Conservation (phyloP, 2,329 filamentous ascomycete species). For the Pseudogymnoascus sp. region DNA sequence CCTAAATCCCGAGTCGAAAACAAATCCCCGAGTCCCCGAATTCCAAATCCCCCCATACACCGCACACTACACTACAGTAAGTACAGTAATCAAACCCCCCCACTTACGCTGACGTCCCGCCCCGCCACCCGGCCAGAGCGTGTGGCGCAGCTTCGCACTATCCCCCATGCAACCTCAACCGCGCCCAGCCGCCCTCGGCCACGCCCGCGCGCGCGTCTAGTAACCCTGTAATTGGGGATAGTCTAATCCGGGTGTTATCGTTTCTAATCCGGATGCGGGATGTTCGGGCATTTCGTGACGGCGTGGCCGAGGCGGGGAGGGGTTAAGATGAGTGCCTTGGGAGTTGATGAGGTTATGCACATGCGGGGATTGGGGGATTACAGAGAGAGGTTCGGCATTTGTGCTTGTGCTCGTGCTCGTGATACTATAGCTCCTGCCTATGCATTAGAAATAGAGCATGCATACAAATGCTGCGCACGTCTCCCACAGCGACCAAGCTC, state of each 20-base stretch:
- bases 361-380: background rate
- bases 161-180: background rate
- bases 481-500: too few relatives aligned
- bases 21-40: background rate
- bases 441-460: too few relatives aligned
- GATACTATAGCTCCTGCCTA: too few relatives aligned
- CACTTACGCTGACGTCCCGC: background rate
- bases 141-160: background rate
- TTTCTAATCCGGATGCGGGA: background rate
- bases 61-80: background rate
- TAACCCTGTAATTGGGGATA: background rate
- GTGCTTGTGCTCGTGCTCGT: too few relatives aligned
- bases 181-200: background rate
- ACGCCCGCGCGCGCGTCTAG: background rate
- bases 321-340: background rate
- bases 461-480: too few relatives aligned
- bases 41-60: background rate
- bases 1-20: background rate
- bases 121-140: background rate
- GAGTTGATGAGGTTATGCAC: background rate
- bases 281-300: background rate
- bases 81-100: background rate
- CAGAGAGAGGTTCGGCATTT: background rate
- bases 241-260: background rate
- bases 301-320: background rate